phyloP scores from a whole-genome alignment of 306 rosid species.

The Prunus mume region DNA sequence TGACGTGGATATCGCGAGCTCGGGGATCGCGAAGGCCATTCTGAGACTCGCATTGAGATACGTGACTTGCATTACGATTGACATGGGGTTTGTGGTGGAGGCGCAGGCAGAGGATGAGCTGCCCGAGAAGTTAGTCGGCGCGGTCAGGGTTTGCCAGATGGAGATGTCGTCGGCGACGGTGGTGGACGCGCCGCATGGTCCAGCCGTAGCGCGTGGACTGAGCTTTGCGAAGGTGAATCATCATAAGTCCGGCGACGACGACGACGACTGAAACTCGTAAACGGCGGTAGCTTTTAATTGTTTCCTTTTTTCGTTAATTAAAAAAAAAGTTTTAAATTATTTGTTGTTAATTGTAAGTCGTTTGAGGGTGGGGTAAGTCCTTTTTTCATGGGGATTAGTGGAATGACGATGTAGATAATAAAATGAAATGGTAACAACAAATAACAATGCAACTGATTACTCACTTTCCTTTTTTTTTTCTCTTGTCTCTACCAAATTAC shows the following conservation, averaged over 20 bases:
- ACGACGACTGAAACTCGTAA: neutral
- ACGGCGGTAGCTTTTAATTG: constrained; percentile 3
- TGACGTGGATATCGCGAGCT: constrained; percentile 91
- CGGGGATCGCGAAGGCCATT: constrained; percentile 79
- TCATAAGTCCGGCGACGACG: constrained; percentile 31
- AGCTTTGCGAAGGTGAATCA: constrained; percentile 59
- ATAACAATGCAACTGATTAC: constrained; percentile 2
- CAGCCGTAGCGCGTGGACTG: constrained; percentile 37
- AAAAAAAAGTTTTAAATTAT: neutral
- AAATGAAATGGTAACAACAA: constrained; percentile 5
- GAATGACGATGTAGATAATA: constrained; percentile 1
- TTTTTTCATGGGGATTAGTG: constrained; percentile 10
- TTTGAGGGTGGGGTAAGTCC: neutral
- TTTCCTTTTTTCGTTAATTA: neutral
- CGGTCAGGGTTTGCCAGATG: constrained; percentile 85
- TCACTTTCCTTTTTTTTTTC: neutral
- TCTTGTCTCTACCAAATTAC: neutral
- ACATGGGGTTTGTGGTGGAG: constrained; percentile 91
- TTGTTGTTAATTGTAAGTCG: constrained; percentile 5
- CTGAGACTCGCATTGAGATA: constrained; percentile 75
- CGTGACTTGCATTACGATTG: constrained; percentile 76
- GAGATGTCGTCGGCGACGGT: constrained; percentile 69
- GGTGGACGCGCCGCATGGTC: constrained; percentile 36
- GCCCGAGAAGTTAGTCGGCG: constrained; percentile 78
- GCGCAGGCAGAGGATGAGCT: constrained; percentile 81